These are phyloP conservation scores for Stephania japonica DNA, from an alignment of 164 flowering plant species.

Conservation along the genomic window DNA sequence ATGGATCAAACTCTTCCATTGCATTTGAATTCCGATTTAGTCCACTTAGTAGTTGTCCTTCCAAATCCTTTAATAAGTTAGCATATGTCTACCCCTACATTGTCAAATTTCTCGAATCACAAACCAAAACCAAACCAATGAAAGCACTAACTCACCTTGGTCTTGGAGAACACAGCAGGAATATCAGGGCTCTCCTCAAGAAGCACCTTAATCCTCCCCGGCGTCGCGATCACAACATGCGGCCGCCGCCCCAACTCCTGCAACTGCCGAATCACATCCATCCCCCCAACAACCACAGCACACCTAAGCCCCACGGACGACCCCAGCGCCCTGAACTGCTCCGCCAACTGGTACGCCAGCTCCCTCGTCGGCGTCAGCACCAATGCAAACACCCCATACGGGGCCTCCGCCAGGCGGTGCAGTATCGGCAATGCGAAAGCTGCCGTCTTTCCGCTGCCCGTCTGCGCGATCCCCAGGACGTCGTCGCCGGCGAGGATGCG, in stretches of 20 bases:
- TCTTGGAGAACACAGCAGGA: constrained; percentile 56
- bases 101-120: background rate
- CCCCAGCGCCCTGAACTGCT: constrained; percentile 87
- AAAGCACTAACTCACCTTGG: constrained; percentile 46
- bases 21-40: no score
- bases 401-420: constrained; percentile 55
- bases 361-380: constrained; percentile 92
- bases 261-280: constrained; percentile 71
- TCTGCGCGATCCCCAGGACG: constrained; percentile 80
- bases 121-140: background rate
- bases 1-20: no score
- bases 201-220: constrained; percentile 76
- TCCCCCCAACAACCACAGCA: constrained; percentile 84
- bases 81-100: no score
- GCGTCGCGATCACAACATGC: constrained; percentile 85
- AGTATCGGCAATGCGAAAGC: constrained; percentile 92
- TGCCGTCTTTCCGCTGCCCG: constrained; percentile 94
- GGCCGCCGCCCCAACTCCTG: constrained; percentile 53
- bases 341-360: constrained; percentile 85
- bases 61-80: no score
- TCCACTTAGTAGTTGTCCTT: no score
- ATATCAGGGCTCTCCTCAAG: constrained; percentile 68
- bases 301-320: constrained; percentile 56
- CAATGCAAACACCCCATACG: constrained; percentile 73
- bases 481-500: constrained; percentile 65